phyloP scores from a whole-genome alignment of 352 stramenopile species.

The Globisporangium iwayamae region DNA sequence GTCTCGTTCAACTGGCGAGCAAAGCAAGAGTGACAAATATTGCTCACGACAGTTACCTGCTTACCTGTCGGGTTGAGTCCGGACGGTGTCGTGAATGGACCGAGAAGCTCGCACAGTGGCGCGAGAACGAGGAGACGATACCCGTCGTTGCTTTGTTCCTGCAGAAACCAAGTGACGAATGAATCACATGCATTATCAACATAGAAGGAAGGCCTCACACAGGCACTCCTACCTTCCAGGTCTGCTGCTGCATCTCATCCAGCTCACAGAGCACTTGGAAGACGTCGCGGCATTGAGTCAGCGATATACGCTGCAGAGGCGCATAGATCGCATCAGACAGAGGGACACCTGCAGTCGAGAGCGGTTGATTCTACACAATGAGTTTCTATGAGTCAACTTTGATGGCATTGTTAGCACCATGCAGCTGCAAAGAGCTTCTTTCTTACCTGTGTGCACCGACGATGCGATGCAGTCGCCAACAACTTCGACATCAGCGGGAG shows the following conservation, averaged over 20 bases:
- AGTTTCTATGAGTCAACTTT: background rate
- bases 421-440: conserved; percentile 19
- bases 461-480: conserved; percentile 12
- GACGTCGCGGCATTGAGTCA: conserved; percentile 31
- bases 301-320: conserved; percentile 28
- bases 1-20: background rate
- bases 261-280: conserved; percentile 36
- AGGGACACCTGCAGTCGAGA: conserved; percentile 11
- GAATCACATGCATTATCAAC: conserved; percentile 10
- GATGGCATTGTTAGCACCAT: background rate
- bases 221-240: conserved; percentile 29
- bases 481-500: conserved; percentile 10
- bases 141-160: conserved; percentile 8
- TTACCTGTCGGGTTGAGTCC: conserved; percentile 16
- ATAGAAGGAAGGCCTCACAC: background rate
- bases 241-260: conserved; percentile 22
- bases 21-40: background rate
- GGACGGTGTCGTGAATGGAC: conserved; percentile 8
- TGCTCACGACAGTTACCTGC: conserved; percentile 5
- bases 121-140: conserved; percentile 14
- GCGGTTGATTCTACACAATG: conserved; percentile 23
- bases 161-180: background rate
- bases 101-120: conserved; percentile 18
- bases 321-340: conserved; percentile 16
- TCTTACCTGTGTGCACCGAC: conserved; percentile 12